A percentile compares a stretch with the other conserved stretches of the same genome.
phyloP scores from a whole-genome alignment of 768 basidiomycete species.

The Leucocoprinus birnbaumii region DNA sequence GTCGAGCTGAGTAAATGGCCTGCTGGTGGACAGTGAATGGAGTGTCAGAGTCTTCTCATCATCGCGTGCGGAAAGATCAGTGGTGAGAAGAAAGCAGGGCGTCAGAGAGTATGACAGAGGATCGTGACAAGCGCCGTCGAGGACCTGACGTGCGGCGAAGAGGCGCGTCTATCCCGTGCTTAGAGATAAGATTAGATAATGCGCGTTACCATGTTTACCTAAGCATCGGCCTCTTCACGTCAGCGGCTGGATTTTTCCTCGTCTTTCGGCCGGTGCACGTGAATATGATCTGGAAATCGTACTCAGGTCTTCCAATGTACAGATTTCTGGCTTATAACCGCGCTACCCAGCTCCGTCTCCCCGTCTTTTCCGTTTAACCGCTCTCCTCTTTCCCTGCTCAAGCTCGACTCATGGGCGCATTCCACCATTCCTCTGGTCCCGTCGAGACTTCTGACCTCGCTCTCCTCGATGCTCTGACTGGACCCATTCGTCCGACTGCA shows the following conservation, averaged over 20 bases:
- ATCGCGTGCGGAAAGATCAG: too few species aligned
- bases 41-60: too few species aligned
- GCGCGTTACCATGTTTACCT: not conserved
- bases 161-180: not conserved
- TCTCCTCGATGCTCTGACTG: conserved; percentile 65
- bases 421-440: conserved; percentile 17
- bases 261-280: not conserved
- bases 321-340: not conserved
- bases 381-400: conserved; percentile 11
- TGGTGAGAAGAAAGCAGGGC: too few species aligned
- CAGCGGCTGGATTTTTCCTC: not conserved
- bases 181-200: conserved; percentile 5
- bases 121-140: too few species aligned
- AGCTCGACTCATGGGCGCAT: conserved; percentile 17
- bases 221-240: not conserved
- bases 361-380: not conserved
- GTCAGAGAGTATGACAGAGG: too few species aligned
- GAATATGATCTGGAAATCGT: not conserved
- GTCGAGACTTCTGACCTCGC: conserved; percentile 48
- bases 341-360: too few species aligned
- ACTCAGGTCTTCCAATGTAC: conserved; percentile 6
- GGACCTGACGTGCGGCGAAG: not conserved
- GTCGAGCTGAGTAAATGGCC: too few species aligned
- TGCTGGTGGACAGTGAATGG: too few species aligned
- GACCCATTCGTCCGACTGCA: conserved; percentile 37